Conservation (phyloP, 1,139 yeast species). For the Tardiomyces blankii region DNA sequence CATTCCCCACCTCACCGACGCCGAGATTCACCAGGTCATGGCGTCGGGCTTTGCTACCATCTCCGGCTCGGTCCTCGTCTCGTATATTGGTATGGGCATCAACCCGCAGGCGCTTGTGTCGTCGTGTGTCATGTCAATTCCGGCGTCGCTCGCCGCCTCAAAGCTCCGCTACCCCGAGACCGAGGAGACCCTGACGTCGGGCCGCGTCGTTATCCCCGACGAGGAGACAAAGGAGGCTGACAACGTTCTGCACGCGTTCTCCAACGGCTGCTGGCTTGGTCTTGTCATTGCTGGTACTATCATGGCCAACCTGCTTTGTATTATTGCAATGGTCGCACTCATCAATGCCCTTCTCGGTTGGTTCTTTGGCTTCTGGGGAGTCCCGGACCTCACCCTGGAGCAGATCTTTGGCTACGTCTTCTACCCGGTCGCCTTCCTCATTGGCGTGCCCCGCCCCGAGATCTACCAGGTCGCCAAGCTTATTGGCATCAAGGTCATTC, state of each 20-base stretch:
- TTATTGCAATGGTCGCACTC: constrained; percentile 50
- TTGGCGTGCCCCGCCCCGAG: constrained; percentile 50
- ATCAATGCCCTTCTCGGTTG: constrained; percentile 49
- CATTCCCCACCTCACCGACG: constrained; percentile 48
- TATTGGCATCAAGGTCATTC: constrained; percentile 49
- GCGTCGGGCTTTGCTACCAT: constrained; percentile 59
- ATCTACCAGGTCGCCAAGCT: constrained; percentile 41
- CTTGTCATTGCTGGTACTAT: constrained; percentile 49
- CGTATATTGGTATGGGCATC: constrained; percentile 55
- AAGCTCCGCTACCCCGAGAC: constrained; percentile 54
- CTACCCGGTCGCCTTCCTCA: constrained; percentile 50
- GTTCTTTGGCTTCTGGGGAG: constrained; percentile 59
- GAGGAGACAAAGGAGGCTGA: constrained; percentile 36
- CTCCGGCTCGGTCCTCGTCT: constrained; percentile 55
- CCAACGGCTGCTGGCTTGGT: constrained; percentile 54
- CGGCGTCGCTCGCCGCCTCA: constrained; percentile 54
- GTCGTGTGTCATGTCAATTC: constrained; percentile 63
- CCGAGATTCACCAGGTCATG: constrained; percentile 58
- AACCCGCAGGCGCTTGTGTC: constrained; percentile 55
- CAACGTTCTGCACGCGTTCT: constrained; percentile 54
- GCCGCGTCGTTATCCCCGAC: constrained; percentile 39
- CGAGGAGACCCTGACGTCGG: constrained; percentile 44
- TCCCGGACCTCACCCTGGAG: constrained; percentile 39
- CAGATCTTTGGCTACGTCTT: constrained; percentile 47
- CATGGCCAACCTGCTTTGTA: constrained; percentile 51